Evolutionary conservation across 2,329 filamentous ascomycete species (phyloP), one percentile per base, ranked within the genome.

Genomic region (Magnaporthiopsis poae): DNA sequence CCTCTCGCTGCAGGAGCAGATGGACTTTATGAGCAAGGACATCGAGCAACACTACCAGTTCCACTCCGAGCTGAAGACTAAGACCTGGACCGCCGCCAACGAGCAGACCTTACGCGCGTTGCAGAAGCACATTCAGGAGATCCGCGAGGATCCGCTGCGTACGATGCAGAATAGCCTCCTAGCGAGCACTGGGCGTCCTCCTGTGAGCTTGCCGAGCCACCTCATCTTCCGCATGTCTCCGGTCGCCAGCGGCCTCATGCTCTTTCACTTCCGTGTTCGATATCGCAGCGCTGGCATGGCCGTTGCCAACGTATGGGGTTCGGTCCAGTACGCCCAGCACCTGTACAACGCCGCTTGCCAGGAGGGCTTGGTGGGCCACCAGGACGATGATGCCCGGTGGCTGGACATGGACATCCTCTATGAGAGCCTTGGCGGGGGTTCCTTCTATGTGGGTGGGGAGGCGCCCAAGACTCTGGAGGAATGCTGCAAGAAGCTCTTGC

Each of bases 281-380:
- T 73, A 74, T 25, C 74, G 77, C 46, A 71, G 78, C 0, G 9
- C 73, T 0, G 74, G 79, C 1, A 68, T 80, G 13, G 62, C 65
- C 0, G 73, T 79, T 21, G 71, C 70, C 12, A 75, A 77, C 62
- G 75, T 75, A 1, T 81, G 75, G 76, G 77, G 77, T 1, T 77
- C 78, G 0, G 72, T 81, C 13, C 68, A 74, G 13, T 77, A 73
- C 62, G 69, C 74, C 0, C 69, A 68, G 0, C 80, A 83, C 62
- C 69, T 83, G 0, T 81, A 81, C 71, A 78, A 80, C 63, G 78
- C 79, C 1, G 65, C 77, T 1, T 61, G 63, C 1, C 65, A 72
- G 15, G 75, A 78, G 65, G 71, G 71, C 2, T 65, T 76, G 1
- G 31, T 77, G 0, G 8, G 60, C 0, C 3, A 31, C 31, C 31